phyloP scores from a whole-genome alignment of 345 rosid genomes.

The Boechera divaricarpa region DNA sequence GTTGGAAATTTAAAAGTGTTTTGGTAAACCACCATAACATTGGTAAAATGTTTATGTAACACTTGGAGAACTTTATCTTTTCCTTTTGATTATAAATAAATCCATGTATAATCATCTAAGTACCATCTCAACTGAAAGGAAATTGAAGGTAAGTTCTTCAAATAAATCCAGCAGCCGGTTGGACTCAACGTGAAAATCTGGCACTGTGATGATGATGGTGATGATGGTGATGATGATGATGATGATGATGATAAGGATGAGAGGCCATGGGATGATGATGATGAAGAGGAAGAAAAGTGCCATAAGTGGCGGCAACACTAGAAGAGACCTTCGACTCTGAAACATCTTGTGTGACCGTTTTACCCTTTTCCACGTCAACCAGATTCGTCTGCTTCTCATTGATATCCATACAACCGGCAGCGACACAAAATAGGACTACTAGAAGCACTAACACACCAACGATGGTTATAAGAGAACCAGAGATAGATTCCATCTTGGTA shows the following conservation, averaged over 20 bases:
- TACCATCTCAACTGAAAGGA: neutral
- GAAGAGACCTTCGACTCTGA: neutral
- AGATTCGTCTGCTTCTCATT: neutral
- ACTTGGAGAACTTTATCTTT: too few species aligned
- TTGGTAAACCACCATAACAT: too few species aligned
- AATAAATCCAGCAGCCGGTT: neutral
- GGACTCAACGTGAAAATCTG: neutral
- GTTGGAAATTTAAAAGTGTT: too few species aligned
- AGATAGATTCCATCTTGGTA: neutral
- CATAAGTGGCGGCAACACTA: neutral
- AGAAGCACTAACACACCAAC: neutral
- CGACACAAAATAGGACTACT: neutral
- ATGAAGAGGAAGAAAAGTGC: neutral
- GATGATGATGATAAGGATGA: neutral
- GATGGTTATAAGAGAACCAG: neutral
- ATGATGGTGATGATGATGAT: too few species aligned
- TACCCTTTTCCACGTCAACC: neutral
- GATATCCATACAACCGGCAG: neutral
- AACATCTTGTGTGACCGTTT: neutral
- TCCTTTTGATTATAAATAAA: too few species aligned
- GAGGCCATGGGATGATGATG: neutral
- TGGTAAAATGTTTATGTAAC: too few species aligned
- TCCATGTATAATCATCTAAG: neutral
- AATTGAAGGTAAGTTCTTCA: neutral
- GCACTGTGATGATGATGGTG: neutral